Evolutionary conservation across 2,329 filamentous ascomycete genomes (phyloP), one percentile per base, ranked within the genome.

Genomic region (Xylariaceae sp.): DNA sequence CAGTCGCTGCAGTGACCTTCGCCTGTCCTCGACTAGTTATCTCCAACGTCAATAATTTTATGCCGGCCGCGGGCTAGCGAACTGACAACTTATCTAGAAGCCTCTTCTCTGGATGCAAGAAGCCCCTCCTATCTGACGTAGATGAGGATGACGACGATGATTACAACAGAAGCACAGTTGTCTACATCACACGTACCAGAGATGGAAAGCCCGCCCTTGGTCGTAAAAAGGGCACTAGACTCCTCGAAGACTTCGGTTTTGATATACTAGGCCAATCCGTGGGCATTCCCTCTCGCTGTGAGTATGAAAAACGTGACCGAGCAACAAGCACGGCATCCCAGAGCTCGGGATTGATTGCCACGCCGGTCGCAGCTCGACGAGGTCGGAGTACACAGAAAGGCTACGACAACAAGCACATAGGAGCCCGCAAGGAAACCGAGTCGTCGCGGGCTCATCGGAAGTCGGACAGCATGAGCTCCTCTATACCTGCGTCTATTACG

Each of bases 131-230:
- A 29, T 29, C 41, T 32, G 45, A 52, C 7, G 8, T 52, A 19
- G 46, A 53, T 37, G 49, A 56, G 8, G 50, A 62, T 32, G 54
- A 61, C 31, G 53, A 53, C 5, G 56, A 41, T 62, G 60, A 43
- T 48, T 65, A 6, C 62, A 62, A 19, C 49, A 47, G 54, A 39
- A 47, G 50, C 8, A 53, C 46, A 19, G 31, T 54, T 3, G 40
- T 67, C 31, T 68, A 63, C 53, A 47, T 66, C 39, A 65, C 64
- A 11, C 63, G 47, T 12, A 64, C 61, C 3, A 64, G 59, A 39
- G 55, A 56, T 35, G 65, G 66, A 37, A 65, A 59, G 19, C 62
- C 62, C 12, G 66, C 63, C 8, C 41, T 65, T 7, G 63, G 60
- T 37, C 65, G 66, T 8, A 67, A 65, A 50, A 68, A 65, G 51